These are phyloP conservation scores for Cicer judaicum DNA, from an alignment of 306 rosid genomes.

Conservation along the genomic window DNA sequence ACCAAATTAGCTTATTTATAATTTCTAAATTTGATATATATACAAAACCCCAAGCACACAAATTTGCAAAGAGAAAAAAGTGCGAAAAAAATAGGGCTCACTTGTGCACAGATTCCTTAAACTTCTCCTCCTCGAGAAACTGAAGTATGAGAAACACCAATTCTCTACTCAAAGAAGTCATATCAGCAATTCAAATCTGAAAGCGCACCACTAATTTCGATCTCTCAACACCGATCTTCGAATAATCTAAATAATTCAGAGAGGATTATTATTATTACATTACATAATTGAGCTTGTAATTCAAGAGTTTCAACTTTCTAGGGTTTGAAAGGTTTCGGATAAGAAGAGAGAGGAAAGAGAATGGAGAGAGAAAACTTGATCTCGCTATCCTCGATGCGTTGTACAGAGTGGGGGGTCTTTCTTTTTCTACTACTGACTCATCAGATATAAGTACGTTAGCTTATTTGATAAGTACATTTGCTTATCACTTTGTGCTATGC, in stretches of 20 bases:
- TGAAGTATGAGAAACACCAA: constrained; percentile 89
- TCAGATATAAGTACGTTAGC: neutral
- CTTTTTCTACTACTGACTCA: constrained; percentile 39
- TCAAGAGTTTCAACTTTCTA: constrained; percentile 53
- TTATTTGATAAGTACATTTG: rapidly evolving
- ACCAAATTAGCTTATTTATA: constrained; percentile 17
- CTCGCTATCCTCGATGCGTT: constrained; percentile 1
- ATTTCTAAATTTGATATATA: constrained; percentile 8
- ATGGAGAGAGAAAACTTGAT: neutral
- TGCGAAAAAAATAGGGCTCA: constrained; percentile 37
- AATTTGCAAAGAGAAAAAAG: neutral
- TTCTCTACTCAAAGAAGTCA: constrained; percentile 88
- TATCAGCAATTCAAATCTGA: constrained; percentile 34
- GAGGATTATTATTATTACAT: neutral
- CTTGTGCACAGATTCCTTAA: constrained; percentile 76
- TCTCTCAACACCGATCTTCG: constrained; percentile 46
- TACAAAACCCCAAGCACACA: neutral
- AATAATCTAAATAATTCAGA: too few species aligned
- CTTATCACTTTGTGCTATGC: neutral
- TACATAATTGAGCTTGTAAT: constrained; percentile 41
- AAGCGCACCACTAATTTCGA: constrained; percentile 31
- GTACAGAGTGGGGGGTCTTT: constrained; percentile 49
- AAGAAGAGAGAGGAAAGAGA: constrained; percentile 40
- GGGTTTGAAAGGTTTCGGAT: constrained; percentile 71
- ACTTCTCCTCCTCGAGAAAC: constrained; percentile 86